Base-by-base conservation (phyloP, 129 eudicot species). In the Deinandra increscens region DNA sequence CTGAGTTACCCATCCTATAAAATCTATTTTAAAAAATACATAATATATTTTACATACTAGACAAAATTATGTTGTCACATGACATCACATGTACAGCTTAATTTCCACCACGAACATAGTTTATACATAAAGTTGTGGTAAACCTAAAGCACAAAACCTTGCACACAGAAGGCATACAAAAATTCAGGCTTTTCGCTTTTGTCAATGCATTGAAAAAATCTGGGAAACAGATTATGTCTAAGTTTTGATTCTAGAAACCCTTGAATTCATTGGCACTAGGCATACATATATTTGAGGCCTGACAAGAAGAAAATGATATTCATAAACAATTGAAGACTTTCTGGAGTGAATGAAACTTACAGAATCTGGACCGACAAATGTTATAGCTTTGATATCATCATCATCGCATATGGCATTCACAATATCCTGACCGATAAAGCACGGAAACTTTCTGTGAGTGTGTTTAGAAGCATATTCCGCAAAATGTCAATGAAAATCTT, bases 391-490 rank as follows among this genome's bases (percentile, higher is more conserved):
- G 48, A 91, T 88, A 71, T 88, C 96, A 13, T 87, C 96, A 61
- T 91, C 96, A 76, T 91, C 97, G 78, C 97, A 91, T 48, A 91
- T 91, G 41, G 95, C 95, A 80, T 87, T 91, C 62, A 91, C 96
- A 54, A 78, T 79, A 60, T 88, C 97, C 97, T 91, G 92, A 22
- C 38, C 72, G 64, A 77, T 56, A 49, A 62, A 59, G 44, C 56
- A 72, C 14, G 14, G 3, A 39, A 75, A n/a, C n/a, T n/a, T n/a
- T n/a, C n/a, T 51, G 18, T 6, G 31, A 73, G 65, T 72, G 44
- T 46, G 61, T 41, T 66, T 45, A 60, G 45, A 31, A 29, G 55
- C 79, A 73, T 48, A 65, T 29, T 67, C 74, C 51, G 71, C 76
- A 67, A 37, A 29, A 38, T 46, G 64, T 42, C 29, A 59, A 60